Evolutionary conservation across 2,329 filamentous ascomycete genomes (phyloP), one percentile per base, ranked within the genome.

Genomic region (Pleomassaria siparia): DNA sequence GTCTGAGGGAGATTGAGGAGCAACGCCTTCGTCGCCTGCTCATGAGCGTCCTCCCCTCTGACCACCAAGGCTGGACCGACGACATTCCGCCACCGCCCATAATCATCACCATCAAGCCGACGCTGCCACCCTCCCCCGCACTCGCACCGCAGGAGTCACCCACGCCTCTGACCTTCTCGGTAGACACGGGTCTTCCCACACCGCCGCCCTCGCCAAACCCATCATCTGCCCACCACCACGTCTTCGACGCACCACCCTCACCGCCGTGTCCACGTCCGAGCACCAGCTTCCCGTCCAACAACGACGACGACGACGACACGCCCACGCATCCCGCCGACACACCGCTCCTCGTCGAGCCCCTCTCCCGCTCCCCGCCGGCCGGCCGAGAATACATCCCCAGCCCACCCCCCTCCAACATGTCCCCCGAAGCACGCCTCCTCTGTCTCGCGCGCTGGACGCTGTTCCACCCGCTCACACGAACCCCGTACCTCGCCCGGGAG

Each of bases 391-490:
- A 52, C 36, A 47, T 15, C 11, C 47, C 54, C 5, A 30, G 36
- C n/a, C 59, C 50, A 2, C 60, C 61, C n/a, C 51, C 54, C 12
- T 4, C 33, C 3, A 49, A 40, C 29, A 63, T 64, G 59, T 59
- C 60, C 2, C 13, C 39, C 11, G 21, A 56, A 10, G 55, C 61
- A 2, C 60, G 58, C 26, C 51, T 67, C 2, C n/a, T 51, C 25
- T 63, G 62, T 35, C 49, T 65, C 29, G 54, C 56, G 3, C 61
- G 62, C 49, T 66, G 61, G 62, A 66, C 63, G 3, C 39, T 25
- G 5, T 64, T 67, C 55, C 26, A 47, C 13, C 29, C 46, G 0
- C 12, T 24, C 1, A 59, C 51, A 1, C 53, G 60, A 1, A 13
- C 24, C 0, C 60, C 53, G 1, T 57, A 49, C 21, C 49, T 65